phyloP scores from a whole-genome alignment of 192 early-diverging fungal species.

The Podila epicladia region DNA sequence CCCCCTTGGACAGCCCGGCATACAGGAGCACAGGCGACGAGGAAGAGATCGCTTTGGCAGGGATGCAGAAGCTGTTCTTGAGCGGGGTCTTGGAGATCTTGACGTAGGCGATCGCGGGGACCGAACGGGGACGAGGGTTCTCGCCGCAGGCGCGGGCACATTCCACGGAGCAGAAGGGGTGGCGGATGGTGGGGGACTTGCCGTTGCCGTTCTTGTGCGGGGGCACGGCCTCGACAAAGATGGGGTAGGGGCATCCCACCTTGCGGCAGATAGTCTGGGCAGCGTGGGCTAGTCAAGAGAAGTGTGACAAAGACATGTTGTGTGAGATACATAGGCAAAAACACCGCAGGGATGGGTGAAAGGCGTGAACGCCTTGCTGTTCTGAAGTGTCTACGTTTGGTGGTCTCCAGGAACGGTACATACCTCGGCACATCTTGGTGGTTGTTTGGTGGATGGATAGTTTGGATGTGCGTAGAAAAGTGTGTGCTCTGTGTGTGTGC shows the following conservation, averaged over 20 bases:
- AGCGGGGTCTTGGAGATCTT: not conserved
- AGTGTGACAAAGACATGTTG: not conserved
- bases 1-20: not conserved
- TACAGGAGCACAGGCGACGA: too few relatives aligned
- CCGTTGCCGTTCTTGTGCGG: not conserved
- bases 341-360: not conserved
- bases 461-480: too few relatives aligned
- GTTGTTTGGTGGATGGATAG: too few relatives aligned
- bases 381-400: too few relatives aligned
- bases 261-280: conserved; percentile 14
- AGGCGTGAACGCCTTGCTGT: not conserved
- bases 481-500: too few relatives aligned
- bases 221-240: conserved; percentile 8
- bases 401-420: not conserved
- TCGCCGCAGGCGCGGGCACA: conserved; percentile 37
- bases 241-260: conserved; percentile 13
- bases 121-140: conserved; percentile 1
- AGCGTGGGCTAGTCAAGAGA: conserved; percentile 4
- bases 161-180: conserved; percentile 17
- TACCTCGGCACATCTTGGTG: conserved; percentile 7
- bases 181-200: conserved; percentile 3
- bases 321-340: not conserved
- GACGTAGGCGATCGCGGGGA: not conserved
- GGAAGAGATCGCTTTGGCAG: too few relatives aligned
- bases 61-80: too few relatives aligned